Evolutionary conservation across 1,139 yeast genomes (phyloP).

Genomic region (Kurtzmaniella quercitrusa): DNA sequence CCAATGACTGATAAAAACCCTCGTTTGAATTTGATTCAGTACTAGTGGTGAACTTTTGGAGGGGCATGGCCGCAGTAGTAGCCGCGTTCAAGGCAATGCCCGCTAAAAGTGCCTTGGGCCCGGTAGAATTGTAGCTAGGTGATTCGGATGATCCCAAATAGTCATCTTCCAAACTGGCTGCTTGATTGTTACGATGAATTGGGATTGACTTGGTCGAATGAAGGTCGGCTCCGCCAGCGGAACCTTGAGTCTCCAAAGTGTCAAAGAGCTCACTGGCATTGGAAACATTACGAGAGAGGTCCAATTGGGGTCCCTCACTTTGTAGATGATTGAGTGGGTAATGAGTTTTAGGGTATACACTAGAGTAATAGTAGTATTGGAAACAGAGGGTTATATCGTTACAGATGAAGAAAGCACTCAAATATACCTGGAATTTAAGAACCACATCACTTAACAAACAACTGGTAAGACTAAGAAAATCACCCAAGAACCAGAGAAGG

Average conservation of each 20-base stretch:
- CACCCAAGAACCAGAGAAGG: constrained; percentile 80
- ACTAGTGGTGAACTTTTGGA: constrained; percentile 5
- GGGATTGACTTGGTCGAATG: constrained; percentile 4
- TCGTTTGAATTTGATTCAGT: constrained; percentile 1
- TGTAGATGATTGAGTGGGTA: not conserved
- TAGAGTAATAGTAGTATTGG: constrained; percentile 72
- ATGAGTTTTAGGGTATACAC: constrained; percentile 26
- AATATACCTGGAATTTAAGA: constrained; percentile 68
- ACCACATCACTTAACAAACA: constrained; percentile 72
- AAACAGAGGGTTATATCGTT: constrained; percentile 69
- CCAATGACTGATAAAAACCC: constrained; percentile 25
- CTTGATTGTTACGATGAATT: constrained; percentile 1
- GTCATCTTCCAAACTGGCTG: not conserved
- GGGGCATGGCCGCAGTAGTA: constrained; percentile 19
- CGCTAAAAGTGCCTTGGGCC: constrained; percentile 11
- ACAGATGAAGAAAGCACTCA: constrained; percentile 69
- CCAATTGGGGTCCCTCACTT: not conserved
- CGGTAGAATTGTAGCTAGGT: constrained; percentile 23
- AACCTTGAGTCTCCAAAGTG: too few relatives aligned
- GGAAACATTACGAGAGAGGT: not conserved
- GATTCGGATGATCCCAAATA: constrained; percentile 15
- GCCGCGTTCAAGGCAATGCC: constrained; percentile 22
- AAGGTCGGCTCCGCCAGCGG: not conserved
- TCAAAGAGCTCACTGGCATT: not conserved
- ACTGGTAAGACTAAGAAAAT: constrained; percentile 73